Evolutionary conservation across 495 filamentous ascomycete genomes (phyloP), one percentile per base, ranked within the genome.

Genomic region (Xylaria sp.): DNA sequence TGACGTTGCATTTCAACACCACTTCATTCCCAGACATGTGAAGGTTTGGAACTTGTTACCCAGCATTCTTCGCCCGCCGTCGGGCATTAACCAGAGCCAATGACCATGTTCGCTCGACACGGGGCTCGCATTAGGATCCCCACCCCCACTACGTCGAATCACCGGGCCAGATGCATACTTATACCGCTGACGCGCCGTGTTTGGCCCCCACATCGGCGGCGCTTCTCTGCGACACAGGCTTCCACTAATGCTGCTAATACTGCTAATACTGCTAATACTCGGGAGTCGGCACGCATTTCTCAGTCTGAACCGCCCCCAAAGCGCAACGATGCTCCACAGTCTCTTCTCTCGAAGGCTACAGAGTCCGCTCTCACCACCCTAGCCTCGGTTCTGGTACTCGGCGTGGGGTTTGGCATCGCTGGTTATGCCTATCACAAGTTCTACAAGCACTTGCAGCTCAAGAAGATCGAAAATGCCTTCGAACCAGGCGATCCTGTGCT

Each of bases 391-490:
- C 76, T 89, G 3, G 89, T 98, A 21, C 83, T 98, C 40, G 95
- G 92, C 80, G 89, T 85, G 21, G 90, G 81, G 26, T 85, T 85
- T 70, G 93, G 88, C 53, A 78, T 90, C 7, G 93, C 94, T 24
- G 95, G 93, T 50, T 99, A 94, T 77, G 86, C 84, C 62, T 97
- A 97, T 80, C 94, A 97, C 74, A 86, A 82, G 76, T 93, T 92
- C 76, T 99, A 99, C 86, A 99, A 99, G 83, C 86, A 91, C 77
- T 78, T 95, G 53, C 92, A 98, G 31, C 81, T 97, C 12, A 80
- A 91, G 68, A 99, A 99, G 80, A 97, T 98, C 82, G 89, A 94
- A 72, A 91, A 94, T 75, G 96, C 96, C n/a, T 98, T 99, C 78
- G 84, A 90, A 41, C 93, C 93, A 11, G 96, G 96, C 6, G 96